Conservation (phyloP, 768 basidiomycete genomes). For the Rubroboletus pulcherrimus region DNA sequence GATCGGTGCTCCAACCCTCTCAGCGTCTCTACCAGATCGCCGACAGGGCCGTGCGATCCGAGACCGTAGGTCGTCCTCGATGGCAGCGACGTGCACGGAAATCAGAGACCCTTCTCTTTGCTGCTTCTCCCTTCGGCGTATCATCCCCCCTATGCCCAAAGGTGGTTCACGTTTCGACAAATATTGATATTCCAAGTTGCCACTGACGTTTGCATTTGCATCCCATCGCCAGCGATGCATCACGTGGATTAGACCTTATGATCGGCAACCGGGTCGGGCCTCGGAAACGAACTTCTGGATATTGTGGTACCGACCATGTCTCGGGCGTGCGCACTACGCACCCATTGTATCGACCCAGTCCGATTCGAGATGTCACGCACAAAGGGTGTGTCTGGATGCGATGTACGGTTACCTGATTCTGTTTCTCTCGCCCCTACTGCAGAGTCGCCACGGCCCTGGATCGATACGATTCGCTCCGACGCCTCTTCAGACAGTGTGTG, state of each 20-base stretch:
- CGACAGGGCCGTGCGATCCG: conserved; percentile 1
- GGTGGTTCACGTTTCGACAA: neutral
- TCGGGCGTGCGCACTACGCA: neutral
- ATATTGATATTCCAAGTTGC: no score
- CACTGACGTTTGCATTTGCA: neutral
- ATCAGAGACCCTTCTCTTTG: neutral
- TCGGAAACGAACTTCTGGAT: neutral
- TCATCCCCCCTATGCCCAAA: neutral
- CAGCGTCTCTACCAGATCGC: neutral
- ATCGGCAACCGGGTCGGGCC: neutral
- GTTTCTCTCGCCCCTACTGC: neutral
- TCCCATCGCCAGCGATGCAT: neutral
- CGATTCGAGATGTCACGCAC: neutral
- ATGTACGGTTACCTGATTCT: neutral
- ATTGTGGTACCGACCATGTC: neutral
- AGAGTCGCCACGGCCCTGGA: neutral
- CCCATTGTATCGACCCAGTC: neutral
- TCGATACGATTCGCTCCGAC: neutral
- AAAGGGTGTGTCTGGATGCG: neutral
- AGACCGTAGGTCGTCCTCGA: neutral
- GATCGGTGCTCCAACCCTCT: neutral
- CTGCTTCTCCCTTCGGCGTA: neutral
- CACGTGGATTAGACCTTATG: neutral
- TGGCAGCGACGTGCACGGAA: neutral
- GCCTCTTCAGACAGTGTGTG: neutral